Conservation (phyloP, 257 asterid species). For the Anisodus tanguticus region DNA sequence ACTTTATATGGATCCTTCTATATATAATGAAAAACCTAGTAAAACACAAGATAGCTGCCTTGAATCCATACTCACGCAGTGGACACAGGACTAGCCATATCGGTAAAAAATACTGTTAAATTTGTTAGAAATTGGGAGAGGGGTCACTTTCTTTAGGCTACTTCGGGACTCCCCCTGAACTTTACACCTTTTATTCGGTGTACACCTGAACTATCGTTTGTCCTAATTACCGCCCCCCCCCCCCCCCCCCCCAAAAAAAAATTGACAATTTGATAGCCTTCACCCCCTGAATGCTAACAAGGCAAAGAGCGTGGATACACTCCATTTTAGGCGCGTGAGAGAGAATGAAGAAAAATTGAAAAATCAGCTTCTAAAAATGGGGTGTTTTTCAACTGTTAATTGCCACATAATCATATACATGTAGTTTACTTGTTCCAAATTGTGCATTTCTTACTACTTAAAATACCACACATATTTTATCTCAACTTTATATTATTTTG, state of each 20-base stretch:
- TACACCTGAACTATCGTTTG: not conserved
- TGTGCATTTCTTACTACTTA: not conserved
- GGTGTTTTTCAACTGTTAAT: not conserved
- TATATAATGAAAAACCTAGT: not conserved
- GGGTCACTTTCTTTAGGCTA: not conserved
- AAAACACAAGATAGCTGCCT: not conserved
- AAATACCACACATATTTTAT: not conserved
- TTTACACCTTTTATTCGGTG: not conserved
- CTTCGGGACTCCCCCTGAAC: not conserved
- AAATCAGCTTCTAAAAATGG: not conserved
- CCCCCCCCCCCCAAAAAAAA: not conserved
- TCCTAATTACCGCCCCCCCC: not conserved
- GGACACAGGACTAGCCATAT: slow-evolving; percentile 8
- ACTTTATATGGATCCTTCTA: not conserved
- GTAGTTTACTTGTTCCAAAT: not conserved
- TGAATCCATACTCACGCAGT: not conserved
- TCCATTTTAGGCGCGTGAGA: not conserved
- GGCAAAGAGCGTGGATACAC: not conserved
- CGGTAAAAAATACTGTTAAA: not conserved
- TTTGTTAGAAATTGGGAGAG: not conserved
- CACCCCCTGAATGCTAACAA: too few relatives aligned
- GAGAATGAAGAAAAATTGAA: not conserved
- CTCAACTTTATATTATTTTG: not conserved
- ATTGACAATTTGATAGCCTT: not conserved
- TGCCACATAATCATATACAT: not conserved